Base-by-base conservation (phyloP, 345 rosid genomes). In the Toxicodendron radicans region DNA sequence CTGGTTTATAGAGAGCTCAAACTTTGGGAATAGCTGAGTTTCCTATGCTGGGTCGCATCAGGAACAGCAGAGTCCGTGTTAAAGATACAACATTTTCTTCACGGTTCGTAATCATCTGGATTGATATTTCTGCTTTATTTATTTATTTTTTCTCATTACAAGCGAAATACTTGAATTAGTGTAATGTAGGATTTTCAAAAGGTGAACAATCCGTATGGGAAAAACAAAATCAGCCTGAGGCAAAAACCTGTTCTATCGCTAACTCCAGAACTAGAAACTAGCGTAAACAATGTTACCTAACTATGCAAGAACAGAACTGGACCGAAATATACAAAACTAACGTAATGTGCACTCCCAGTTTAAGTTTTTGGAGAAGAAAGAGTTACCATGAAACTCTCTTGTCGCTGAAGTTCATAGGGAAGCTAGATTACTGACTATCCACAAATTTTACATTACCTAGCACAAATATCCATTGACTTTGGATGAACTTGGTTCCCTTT, bases 21-120 rank as follows among this genome's bases (percentile, higher is more conserved):
- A 76, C 86, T 57, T 78, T 95, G 86, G 90, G 94, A 79, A 87
- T 95, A 75, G 83, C 92, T 70, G 98, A 92, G 46, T 95, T 95
- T 87, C 95, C 99, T 23, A 63, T 88, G 16, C 84, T 95, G 75
- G 99, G 99, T 38, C 99, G 98, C 66, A 81, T 93, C 33, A 88
- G 92, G 81, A 91, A 89, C 81, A 87, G 98, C 76, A 87, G 90
- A 79, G 98, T 89, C 65, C 88, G 95, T 63, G 86, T 95, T 54
- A 91, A 85, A 84, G 98, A 92, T 75, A 85, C 99, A 38, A 95
- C 93, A 3, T 92, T 92, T 81, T 95, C 99, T 45, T 95, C 99
- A 70, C 91, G 99, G 99, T 95, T 71, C 33, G 66, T 27, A 32
- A 9, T 70, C 21, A 14, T n/a, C n/a, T n/a, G n/a, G n/a, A n/a